Conservation (phyloP, 2,329 filamentous ascomycete genomes). For the Zymoseptoria ardabiliae region DNA sequence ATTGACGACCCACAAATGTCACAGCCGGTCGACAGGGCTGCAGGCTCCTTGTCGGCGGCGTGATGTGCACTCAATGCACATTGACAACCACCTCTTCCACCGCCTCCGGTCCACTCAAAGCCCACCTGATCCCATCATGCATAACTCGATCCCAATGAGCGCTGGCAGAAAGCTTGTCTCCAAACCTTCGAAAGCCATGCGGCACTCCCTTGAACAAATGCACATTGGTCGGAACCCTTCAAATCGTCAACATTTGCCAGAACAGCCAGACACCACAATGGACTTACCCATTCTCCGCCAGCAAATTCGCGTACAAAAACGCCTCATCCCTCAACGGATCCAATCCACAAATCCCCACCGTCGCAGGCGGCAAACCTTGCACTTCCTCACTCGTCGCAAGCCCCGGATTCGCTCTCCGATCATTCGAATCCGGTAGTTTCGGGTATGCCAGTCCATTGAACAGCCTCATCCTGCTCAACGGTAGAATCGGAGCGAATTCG, state of each 20-base stretch:
- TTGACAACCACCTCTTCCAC: slow-evolving; percentile 5
- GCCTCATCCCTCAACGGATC: slow-evolving; percentile 47
- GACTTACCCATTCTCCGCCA: slow-evolving; percentile 37
- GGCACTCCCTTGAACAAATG: slow-evolving; percentile 47
- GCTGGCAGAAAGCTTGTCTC: slow-evolving; percentile 34
- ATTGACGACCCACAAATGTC: no score
- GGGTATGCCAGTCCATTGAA: slow-evolving; percentile 6
- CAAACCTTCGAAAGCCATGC: slow-evolving; percentile 46
- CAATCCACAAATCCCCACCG: slow-evolving; percentile 40
- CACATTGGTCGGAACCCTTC: slow-evolving; percentile 40
- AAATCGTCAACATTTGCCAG: not conserved
- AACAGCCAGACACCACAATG: not conserved
- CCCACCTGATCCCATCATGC: slow-evolving; percentile 40
- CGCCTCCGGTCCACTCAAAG: slow-evolving; percentile 11
- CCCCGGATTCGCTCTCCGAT: slow-evolving; percentile 37
- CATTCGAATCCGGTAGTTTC: slow-evolving; percentile 18
- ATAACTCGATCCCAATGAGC: slow-evolving; percentile 39
- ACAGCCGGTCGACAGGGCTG: no score
- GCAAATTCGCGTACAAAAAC: slow-evolving; percentile 39
- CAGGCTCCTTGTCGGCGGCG: no score
- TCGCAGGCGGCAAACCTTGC: slow-evolving; percentile 38
- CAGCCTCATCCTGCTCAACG: slow-evolving; percentile 33
- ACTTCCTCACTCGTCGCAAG: slow-evolving; percentile 31
- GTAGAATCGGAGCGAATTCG: slow-evolving; percentile 44
- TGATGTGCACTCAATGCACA: slow-evolving; percentile 1